Base-by-base conservation (phyloP, 1,139 yeast species). In the Yarrowia galli region DNA sequence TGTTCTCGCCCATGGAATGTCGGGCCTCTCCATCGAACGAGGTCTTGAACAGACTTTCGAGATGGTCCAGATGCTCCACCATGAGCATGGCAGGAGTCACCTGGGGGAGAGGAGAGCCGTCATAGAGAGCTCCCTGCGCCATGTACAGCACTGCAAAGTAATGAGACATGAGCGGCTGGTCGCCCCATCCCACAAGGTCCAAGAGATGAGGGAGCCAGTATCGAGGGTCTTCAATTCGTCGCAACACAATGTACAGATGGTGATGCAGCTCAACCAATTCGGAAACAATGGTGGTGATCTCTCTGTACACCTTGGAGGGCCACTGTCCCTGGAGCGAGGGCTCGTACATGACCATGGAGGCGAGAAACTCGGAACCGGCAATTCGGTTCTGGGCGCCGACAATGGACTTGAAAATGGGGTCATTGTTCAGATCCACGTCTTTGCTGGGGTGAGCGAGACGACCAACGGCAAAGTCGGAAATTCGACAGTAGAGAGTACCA, bases 121-220 rank as follows among this genome's bases (percentile, higher is more conserved):
- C 69, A 43, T 69, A 67, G 53, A 75, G 68, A 16, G 78, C 72
- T 20, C 69, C 69, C 15, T 75, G 71, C 8, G 73, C 69, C 76
- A 75, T 74, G 68, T 73, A 75, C 22, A 75, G 54, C 13, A 73
- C 72, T 5, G 77, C 74, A 67, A 75, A 74, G 40, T 73, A 70
- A 35, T 74, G 76, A 3, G 76, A 73, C 53, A 70, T 70, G 43
- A 75, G 69, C 9, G 70, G 72, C 42, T 71, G 70, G 42, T 73
- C 71, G 16, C 72, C 70, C 76, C 77, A 75, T 12, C 78, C 78
- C 42, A 71, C 69, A 49, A 71, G 60, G 28, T 67, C 68, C 64
- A 69, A 69, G 15, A 56, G 22, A n/a, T 65, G 53, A 0, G 68
- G 65, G 10, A 65, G n/a, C 68, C 68, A 65, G 42, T 54, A 54